Base-by-base conservation (phyloP, 768 basidiomycete species). In the Psilocybe cubensis region DNA sequence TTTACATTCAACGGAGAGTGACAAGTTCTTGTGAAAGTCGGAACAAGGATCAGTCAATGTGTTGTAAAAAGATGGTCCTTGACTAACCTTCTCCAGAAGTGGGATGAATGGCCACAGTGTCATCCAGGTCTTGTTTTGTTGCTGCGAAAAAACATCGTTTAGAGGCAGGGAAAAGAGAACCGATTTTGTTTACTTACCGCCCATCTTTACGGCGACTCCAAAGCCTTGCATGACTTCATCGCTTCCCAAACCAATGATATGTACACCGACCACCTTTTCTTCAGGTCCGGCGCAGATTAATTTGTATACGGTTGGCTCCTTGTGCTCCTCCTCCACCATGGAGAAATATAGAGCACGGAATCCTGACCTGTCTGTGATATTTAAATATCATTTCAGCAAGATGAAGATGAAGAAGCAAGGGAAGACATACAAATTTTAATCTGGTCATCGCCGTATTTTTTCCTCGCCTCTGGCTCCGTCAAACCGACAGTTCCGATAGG, bases 201-300 rank as follows among this genome's bases (percentile, higher is more conserved):
- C 91, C 96, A 98, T 96, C 79, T 98, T 98, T 65, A 99, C 80
- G 11, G 97, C 97, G n/a, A 98, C 94, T 2, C 78, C 92, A 73
- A 97, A 98, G 61, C 96, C 96, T 80, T 99, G 97, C 75, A 96
- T 75, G 64, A 91, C 84, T 75, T 99, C 97, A 69, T 99, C 97
- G 66, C 89, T 91, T 41, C 97, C 97, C 59, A 80, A 68, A 6
- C 97, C 97, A 56, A 98, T 86, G 62, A 98, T 85, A 74, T 98
- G 97, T 43, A 98, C 76, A 10, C 97, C 97, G n/a, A 98, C 94
- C 38, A 99, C 89, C 66, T 90, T 91, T 72, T 98, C 95, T 66
- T 98, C 94, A 12, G 86, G 84, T 1, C 96, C 95, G 7, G 84
- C 85, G 52, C 86, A 86, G 65, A 99, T 77, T 31, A 99, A 82